phyloP scores from a whole-genome alignment of 345 rosid genomes.

The Salix koriyanagi region DNA sequence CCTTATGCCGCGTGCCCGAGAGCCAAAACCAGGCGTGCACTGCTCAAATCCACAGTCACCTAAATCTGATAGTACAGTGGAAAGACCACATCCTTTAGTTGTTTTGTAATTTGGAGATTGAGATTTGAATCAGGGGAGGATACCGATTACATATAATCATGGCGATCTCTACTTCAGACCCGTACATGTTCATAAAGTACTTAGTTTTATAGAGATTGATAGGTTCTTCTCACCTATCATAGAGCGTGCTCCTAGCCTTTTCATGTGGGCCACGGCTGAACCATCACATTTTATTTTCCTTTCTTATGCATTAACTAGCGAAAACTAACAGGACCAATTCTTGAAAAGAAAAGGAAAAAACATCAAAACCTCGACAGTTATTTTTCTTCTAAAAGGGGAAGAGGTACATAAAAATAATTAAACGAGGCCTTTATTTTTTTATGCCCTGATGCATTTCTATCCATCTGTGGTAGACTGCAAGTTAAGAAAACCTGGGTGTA shows the following conservation, averaged over 20 bases:
- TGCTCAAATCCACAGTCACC: too few relatives aligned
- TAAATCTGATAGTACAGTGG: too few relatives aligned
- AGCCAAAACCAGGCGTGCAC: too few relatives aligned
- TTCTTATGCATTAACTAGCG: not conserved
- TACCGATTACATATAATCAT: not conserved
- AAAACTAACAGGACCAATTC: slow-evolving; percentile 4
- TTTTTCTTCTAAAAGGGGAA: slow-evolving; percentile 3
- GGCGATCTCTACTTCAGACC: not conserved
- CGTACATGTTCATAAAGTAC: slow-evolving; percentile 2
- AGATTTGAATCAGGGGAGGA: slow-evolving; percentile 1
- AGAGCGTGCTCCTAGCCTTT: slow-evolving; percentile 15
- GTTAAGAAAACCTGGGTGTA: slow-evolving; percentile 40
- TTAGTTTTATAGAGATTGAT: slow-evolving; percentile 15
- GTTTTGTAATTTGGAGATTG: not conserved
- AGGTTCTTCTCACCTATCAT: slow-evolving; percentile 28
- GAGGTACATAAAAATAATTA: not conserved
- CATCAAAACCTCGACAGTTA: slow-evolving; percentile 1
- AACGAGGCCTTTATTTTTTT: not conserved
- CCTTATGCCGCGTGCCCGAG: too few relatives aligned
- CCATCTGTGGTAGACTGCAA: slow-evolving; percentile 43
- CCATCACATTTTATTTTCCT: slow-evolving; percentile 18
- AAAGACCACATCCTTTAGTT: too few relatives aligned
- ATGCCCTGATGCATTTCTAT: slow-evolving; percentile 18
- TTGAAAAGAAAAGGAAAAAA: not conserved
- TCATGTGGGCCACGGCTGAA: slow-evolving; percentile 27